These are phyloP conservation scores for Acer saccharum DNA, from an alignment of 345 rosid species.

Conservation along the genomic window DNA sequence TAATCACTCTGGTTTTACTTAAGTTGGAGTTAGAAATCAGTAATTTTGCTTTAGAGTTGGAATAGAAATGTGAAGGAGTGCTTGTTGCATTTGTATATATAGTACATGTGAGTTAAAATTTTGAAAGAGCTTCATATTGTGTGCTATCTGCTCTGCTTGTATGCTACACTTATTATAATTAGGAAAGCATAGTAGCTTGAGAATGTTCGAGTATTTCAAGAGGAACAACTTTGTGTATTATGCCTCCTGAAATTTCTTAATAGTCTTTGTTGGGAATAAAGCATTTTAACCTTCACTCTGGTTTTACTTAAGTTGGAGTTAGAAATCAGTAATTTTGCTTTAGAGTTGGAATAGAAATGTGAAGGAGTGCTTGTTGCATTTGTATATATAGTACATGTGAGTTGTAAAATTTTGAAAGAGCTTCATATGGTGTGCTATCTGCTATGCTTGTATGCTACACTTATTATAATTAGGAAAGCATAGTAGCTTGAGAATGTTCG, in stretches of 20 bases:
- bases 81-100: not conserved
- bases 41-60: not conserved
- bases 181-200: not conserved
- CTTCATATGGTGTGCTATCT: not conserved
- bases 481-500: not conserved
- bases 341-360: not conserved
- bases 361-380: not conserved
- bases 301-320: not conserved
- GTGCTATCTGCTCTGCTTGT: not conserved
- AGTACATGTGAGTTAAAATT: not conserved
- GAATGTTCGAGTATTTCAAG: not conserved
- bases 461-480: not conserved
- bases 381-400: not conserved
- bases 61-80: not conserved
- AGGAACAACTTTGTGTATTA: not conserved
- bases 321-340: not conserved
- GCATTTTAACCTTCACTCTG: not conserved
- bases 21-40: not conserved
- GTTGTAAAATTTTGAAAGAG: not conserved
- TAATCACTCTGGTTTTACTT: not conserved
- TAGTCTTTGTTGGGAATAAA: not conserved
- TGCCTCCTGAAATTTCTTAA: too few species aligned
- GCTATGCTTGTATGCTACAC: not conserved
- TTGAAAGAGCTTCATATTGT: not conserved
- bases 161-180: not conserved